Base-by-base conservation (phyloP, 1,139 yeast species). In the Hansenula anomala region DNA sequence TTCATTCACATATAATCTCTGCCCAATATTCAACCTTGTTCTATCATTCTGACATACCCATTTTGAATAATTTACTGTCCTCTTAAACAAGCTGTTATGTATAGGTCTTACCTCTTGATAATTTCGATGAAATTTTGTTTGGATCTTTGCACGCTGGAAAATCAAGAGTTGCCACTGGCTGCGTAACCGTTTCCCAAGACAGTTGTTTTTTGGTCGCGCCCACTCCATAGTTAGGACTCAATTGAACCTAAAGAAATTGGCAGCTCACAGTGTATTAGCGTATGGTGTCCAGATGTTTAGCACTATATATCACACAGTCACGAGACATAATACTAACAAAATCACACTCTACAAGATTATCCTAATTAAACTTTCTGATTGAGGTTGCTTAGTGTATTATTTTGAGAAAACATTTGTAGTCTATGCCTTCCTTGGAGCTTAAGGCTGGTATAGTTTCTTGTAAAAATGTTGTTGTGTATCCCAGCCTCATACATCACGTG, bases 31-130 rank as follows among this genome's bases (percentile, higher is more conserved):
- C 23, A 3, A 24, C 17, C 23, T 2, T 18, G 4, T 10, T 32
- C 13, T 32, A 15, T 23, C 28, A 17, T 23, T 24, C 15, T 24
- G 20, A 53, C 58, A 36, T 56, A 56, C 61, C 61, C 61, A 56
- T 56, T 53, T 52, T 54, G 53, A 43, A 47, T 46, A 41, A 42
- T 40, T 43, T 43, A 42, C 43, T 39, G 43, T 48, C 42, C 43
- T 32, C 28, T 28, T 40, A 37, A 36, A 33, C 46, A 30, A 30
- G 14, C 31, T 26, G 17, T 24, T 12, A 27, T 23, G 25, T 36
- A 36, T 23, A 36, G 33, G 39, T 37, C 32, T 37, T 39, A 23
- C 15, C 28, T 30, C 23, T 30, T 37, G 25, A 32, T 30, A 35
- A 36, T 31, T 34, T 37, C 41, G 39, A 38, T 30, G 36, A 44